These are phyloP conservation scores for Platismatia glauca DNA, from an alignment of 495 filamentous ascomycete genomes.

Conservation along the genomic window DNA sequence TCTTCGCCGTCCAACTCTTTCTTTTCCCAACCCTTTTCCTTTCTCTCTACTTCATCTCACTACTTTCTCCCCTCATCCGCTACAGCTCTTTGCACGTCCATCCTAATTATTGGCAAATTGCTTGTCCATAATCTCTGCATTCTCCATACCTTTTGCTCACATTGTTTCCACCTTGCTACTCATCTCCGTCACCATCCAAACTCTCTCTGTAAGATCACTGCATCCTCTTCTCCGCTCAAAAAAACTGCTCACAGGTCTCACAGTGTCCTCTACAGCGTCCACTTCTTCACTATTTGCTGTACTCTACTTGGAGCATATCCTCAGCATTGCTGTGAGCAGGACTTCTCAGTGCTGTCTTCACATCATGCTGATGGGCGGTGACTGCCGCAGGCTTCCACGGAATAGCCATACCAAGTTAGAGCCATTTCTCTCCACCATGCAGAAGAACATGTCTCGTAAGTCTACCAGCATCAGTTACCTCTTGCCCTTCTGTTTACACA, in stretches of 20 bases:
- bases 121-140: constrained; percentile 36
- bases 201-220: constrained; percentile 11
- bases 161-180: constrained; percentile 24
- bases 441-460: constrained; percentile 21
- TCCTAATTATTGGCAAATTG: constrained; percentile 44
- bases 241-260: constrained; percentile 7
- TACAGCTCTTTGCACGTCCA: constrained; percentile 40
- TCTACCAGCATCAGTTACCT: neutral
- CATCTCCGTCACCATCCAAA: constrained; percentile 19
- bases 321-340: constrained; percentile 8
- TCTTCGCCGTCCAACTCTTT: constrained; percentile 17
- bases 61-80: constrained; percentile 35
- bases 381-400: constrained; percentile 6
- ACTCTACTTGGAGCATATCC: constrained; percentile 14
- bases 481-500: neutral
- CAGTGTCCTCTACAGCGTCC: constrained; percentile 16
- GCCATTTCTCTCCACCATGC: constrained; percentile 12
- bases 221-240: neutral
- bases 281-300: constrained; percentile 17
- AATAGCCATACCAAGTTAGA: constrained; percentile 15
- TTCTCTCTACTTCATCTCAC: constrained; percentile 27
- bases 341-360: neutral
- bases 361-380: constrained; percentile 7
- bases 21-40: constrained; percentile 21
- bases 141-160: constrained; percentile 42